Conservation (phyloP, 192 early-diverging fungal genomes). For the Helicostylum pulchrum region DNA sequence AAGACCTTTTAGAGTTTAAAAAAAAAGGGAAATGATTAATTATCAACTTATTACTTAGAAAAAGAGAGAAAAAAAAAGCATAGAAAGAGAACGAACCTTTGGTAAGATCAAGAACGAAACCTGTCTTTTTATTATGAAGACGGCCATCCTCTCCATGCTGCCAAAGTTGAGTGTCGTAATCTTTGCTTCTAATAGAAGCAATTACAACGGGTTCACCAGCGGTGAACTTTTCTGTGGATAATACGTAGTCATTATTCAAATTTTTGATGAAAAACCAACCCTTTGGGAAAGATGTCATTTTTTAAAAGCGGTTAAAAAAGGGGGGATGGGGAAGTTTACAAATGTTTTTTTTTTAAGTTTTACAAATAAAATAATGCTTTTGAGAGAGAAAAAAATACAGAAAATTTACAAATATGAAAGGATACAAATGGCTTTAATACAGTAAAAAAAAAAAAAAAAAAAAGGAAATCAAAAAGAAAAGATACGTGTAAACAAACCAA, state of each 20-base stretch:
- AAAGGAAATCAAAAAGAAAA: no score
- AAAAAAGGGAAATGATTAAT: not conserved
- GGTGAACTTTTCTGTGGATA: slow-evolving; percentile 7
- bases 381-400: no score
- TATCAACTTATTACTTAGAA: not conserved
- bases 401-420: no score
- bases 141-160: slow-evolving; percentile 18
- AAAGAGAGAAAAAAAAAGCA: not conserved
- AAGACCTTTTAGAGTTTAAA: slow-evolving; percentile 10
- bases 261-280: slow-evolving; percentile 32
- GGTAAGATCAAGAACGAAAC: slow-evolving; percentile 23
- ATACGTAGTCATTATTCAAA: not conserved
- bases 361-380: no score
- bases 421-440: no score
- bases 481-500: no score
- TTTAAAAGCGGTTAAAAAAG: not conserved
- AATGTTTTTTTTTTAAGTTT: no score
- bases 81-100: slow-evolving; percentile 17
- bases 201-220: slow-evolving; percentile 8
- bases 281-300: slow-evolving; percentile 21
- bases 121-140: slow-evolving; percentile 26
- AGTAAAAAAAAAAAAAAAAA: no score
- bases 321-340: no score
- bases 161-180: slow-evolving; percentile 27
- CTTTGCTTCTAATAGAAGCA: slow-evolving; percentile 3